These are phyloP conservation scores for Xylaria palmicola DNA, from an alignment of 495 filamentous ascomycete genomes.

Conservation along the genomic window DNA sequence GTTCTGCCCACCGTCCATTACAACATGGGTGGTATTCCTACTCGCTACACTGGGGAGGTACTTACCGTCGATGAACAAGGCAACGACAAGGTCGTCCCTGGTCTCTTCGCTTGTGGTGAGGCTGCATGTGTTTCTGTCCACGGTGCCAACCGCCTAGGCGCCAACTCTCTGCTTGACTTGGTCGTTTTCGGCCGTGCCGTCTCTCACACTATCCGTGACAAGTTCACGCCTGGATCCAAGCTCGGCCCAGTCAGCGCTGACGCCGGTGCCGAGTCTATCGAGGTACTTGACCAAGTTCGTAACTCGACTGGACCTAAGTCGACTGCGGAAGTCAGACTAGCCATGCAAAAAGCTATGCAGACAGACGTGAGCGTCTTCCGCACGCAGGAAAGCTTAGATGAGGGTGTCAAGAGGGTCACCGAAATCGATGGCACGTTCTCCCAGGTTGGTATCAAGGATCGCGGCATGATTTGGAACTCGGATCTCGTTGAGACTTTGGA, in stretches of 20 bases:
- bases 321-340: conserved; percentile 80
- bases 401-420: conserved; percentile 77
- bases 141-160: conserved; percentile 94
- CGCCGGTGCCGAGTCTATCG: conserved; percentile 82
- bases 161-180: conserved; percentile 95
- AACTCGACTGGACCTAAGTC: conserved; percentile 80
- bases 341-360: conserved; percentile 99
- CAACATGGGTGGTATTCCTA: conserved; percentile 99
- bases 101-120: conserved; percentile 95
- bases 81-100: conserved; percentile 89
- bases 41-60: conserved; percentile 94
- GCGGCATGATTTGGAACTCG: conserved; percentile 99
- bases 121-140: conserved; percentile 96
- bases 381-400: conserved; percentile 82
- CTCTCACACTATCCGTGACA: conserved; percentile 92
- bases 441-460: conserved; percentile 90
- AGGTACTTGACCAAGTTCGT: conserved; percentile 80
- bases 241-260: conserved; percentile 75
- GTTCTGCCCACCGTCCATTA: conserved; percentile 98
- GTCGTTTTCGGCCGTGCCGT: conserved; percentile 97
- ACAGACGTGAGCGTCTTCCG: conserved; percentile 96
- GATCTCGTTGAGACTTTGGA: conserved; percentile 95
- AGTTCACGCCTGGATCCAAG: conserved; percentile 73
- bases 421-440: conserved; percentile 76
- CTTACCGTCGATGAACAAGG: conserved; percentile 78